Evolutionary conservation across 768 basidiomycete genomes (phyloP), one percentile per base, ranked within the genome.

Genomic region (Kwoniella mangroviensis): DNA sequence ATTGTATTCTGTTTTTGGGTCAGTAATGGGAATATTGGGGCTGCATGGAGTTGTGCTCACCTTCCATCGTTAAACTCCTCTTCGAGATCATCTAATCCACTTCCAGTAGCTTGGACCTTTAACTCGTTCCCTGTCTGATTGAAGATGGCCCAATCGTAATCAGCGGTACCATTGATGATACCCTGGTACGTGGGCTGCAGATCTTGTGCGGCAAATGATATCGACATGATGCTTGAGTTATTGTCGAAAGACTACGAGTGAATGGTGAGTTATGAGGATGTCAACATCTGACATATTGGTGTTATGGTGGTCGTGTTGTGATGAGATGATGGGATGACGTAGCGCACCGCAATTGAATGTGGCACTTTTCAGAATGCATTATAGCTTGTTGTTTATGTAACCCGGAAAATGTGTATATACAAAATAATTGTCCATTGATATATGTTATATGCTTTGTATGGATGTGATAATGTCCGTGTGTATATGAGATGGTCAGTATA

Each of bases 21-120:
- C 43, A 67, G 24, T 3, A 55, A 0, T 6, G 19, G 40, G 22
- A 10, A 10, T 19, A 40, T 63, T 24, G 59, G 64, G 41, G 13
- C 34, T 2, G 17, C 19, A 13, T 21, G 3, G 11, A 2, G 41
- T 12, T n/a, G 2, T 3, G 53, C 89, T 54, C 71, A 92, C 93
- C 91, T 87, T 68, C 94, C 95, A 82, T 98, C 94, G 52, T 90
- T 92, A 84, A 98, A 98, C 84, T 96, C 94, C 76, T 98, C 95
- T 79, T 92, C 89, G 2, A 98, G 85, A 76, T 94, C 93, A 73
- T 95, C 91, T 12, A 98, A 86, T 1, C 93, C 93, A 65, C 85
- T 86, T n/a, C 94, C 94, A 1, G 89, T 91, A 3, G 87, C 86
- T 79, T 95, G 93, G 2, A 95, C 90, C 76, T 92, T 93, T 65